A percentile compares a stretch with the other conserved stretches of the same genome.
phyloP scores from a whole-genome alignment of 2,329 filamentous ascomycete species.

The Venturia nashicola region DNA sequence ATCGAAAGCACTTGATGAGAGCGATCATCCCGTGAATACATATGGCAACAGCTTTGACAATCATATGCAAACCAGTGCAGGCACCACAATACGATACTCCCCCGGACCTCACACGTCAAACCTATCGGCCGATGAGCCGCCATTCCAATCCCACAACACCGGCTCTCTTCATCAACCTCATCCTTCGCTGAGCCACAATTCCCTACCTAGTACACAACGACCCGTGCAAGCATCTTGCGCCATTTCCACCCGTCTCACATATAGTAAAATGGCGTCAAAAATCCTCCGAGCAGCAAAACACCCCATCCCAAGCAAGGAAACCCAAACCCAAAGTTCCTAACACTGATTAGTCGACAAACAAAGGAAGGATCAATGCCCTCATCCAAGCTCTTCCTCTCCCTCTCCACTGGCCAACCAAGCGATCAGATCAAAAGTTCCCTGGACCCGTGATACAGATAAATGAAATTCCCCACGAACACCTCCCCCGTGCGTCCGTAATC shows the following conservation, averaged over 20 bases:
- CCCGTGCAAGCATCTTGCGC: too few species aligned
- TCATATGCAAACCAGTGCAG: neutral
- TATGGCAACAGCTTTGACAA: too few species aligned
- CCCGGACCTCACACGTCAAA: neutral
- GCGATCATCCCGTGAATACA: too few species aligned
- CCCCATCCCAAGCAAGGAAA: neutral
- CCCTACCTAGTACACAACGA: neutral
- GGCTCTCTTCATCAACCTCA: neutral
- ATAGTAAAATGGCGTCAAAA: neutral
- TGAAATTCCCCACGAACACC: neutral
- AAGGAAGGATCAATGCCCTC: too few species aligned
- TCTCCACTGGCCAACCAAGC: too few species aligned
- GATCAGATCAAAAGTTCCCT: too few species aligned
- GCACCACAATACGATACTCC: neutral
- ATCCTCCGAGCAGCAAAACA: neutral
- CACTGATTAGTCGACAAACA: too few species aligned
- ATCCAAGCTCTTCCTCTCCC: too few species aligned
- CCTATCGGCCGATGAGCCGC: neutral
- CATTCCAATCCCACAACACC: neutral
- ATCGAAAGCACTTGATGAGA: neutral
- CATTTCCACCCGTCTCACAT: neutral
- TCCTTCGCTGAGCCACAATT: neutral
- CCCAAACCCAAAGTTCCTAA: neutral
- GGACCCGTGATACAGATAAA: too few species aligned
- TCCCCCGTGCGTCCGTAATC: neutral